These are phyloP conservation scores for Yamagishiella unicocca DNA, from an alignment of 139 green algal genomes.

Conservation along the genomic window DNA sequence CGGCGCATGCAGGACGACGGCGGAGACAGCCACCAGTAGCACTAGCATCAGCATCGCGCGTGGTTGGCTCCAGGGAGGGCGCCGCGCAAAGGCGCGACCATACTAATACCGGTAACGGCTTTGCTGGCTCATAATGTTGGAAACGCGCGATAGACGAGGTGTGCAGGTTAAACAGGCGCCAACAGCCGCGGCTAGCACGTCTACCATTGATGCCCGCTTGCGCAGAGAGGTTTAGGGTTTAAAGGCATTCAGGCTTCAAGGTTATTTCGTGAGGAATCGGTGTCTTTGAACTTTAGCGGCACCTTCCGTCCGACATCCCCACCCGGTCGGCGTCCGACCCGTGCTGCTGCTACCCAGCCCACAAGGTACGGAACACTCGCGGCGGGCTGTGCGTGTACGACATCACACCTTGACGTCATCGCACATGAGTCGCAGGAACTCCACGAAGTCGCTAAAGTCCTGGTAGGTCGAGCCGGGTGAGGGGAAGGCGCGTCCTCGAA, in stretches of 20 bases:
- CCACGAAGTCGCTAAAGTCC: background rate
- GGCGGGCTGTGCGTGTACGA: background rate
- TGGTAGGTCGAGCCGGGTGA: background rate
- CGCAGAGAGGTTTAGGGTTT: background rate
- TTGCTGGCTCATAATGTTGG: background rate
- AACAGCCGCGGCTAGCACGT: too few relatives aligned
- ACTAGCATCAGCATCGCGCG: background rate
- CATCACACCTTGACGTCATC: conserved; percentile 10
- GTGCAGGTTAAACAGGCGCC: background rate
- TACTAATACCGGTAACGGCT: background rate
- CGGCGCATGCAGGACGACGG: background rate
- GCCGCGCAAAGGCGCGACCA: background rate
- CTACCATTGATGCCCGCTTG: too few relatives aligned
- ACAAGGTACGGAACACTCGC: background rate
- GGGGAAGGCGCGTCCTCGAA: conserved; percentile 20
- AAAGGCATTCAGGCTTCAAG: background rate
- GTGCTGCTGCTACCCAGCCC: background rate
- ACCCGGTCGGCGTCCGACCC: too few relatives aligned
- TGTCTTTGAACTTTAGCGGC: too few relatives aligned
- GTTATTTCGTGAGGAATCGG: too few relatives aligned
- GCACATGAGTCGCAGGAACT: background rate
- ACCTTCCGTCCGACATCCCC: too few relatives aligned
- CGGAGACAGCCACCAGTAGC: background rate
- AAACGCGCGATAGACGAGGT: background rate
- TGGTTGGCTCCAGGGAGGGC: background rate